Percentiles rank a stretch among this genome's conserved stretches.
Evolutionary conservation across 2,329 filamentous ascomycete species (phyloP).

Genomic region (Sporothrix inflata): DNA sequence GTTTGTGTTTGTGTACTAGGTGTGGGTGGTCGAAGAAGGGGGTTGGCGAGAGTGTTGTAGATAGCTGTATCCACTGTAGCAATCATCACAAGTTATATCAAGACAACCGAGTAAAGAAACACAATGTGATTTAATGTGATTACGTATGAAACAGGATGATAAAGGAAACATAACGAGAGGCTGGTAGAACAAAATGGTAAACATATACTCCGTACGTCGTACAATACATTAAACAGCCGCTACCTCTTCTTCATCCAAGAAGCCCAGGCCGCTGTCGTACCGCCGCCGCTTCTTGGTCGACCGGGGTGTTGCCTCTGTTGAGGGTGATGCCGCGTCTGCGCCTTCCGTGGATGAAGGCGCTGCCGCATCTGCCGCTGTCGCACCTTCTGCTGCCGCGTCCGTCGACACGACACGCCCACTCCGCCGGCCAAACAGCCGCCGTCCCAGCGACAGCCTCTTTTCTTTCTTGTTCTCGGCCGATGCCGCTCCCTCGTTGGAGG

Average conservation of each 20-base stretch:
- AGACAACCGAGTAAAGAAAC: neutral
- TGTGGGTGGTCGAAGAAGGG: too few relatives aligned
- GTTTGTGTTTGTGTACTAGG: conserved; percentile 34
- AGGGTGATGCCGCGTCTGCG: neutral
- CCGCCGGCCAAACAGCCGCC: neutral
- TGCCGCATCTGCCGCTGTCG: neutral
- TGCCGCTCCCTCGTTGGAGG: neutral
- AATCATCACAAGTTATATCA: neutral
- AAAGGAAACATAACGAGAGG: neutral
- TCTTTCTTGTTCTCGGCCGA: neutral
- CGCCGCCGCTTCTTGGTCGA: conserved; percentile 50
- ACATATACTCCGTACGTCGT: neutral
- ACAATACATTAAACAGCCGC: neutral
- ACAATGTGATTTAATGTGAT: neutral
- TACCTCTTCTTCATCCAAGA: conserved; percentile 56
- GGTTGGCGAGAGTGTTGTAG: neutral
- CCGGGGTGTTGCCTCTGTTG: neutral
- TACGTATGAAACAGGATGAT: neutral
- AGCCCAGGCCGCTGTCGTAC: conserved; percentile 59
- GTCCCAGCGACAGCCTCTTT: conserved; percentile 1
- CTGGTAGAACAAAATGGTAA: neutral
- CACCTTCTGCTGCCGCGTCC: neutral
- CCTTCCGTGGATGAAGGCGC: neutral
- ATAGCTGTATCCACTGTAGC: neutral
- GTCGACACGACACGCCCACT: neutral